Conservation (phyloP, 305 asterid species). For the Fraxinus sp. region DNA sequence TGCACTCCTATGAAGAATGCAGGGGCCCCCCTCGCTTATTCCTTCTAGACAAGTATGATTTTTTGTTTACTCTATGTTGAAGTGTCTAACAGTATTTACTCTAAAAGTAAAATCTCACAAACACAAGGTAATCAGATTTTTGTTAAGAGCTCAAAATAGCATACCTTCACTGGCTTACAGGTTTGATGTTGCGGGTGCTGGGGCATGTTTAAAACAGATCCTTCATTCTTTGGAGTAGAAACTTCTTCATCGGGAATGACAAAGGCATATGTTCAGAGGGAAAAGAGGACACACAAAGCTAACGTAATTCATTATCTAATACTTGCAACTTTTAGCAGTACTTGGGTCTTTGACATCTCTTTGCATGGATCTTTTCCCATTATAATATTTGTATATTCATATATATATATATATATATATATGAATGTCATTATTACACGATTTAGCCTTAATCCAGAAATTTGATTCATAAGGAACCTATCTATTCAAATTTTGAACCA, state of each 20-base stretch:
- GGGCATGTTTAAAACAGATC: conserved; percentile 87
- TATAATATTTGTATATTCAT: not conserved
- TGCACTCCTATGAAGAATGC: conserved; percentile 96
- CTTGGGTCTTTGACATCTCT: not conserved
- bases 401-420: not conserved
- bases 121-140: not conserved
- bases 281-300: conserved; percentile 64
- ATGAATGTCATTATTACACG: not conserved
- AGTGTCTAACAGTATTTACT: conserved; percentile 5
- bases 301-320: conserved; percentile 49
- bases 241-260: conserved; percentile 34
- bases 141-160: not conserved
- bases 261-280: conserved; percentile 48
- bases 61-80: conserved; percentile 22
- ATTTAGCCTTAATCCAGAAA: not conserved
- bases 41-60: conserved; percentile 86
- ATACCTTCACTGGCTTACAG: conserved; percentile 27
- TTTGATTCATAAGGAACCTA: not conserved
- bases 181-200: conserved; percentile 91
- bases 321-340: conserved; percentile 7
- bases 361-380: not conserved
- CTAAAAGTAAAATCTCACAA: not conserved
- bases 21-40: conserved; percentile 92
- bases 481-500: not conserved
- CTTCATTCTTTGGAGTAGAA: conserved; percentile 69